These are phyloP conservation scores for Phytophthora tubulina DNA, from an alignment of 352 stramenopile genomes.

Conservation along the genomic window DNA sequence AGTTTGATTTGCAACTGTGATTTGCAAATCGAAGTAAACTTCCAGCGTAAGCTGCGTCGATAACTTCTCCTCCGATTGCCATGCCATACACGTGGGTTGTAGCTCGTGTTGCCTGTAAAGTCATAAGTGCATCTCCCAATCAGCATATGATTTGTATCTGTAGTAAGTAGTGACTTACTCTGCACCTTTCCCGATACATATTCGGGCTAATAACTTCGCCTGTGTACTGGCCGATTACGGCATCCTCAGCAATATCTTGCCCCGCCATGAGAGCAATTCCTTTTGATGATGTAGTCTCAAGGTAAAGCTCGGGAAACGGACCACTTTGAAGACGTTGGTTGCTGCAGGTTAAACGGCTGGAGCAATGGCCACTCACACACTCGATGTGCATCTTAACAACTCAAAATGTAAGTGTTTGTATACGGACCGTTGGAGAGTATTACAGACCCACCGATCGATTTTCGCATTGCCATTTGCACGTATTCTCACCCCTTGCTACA, in stretches of 20 bases:
- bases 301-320: background rate
- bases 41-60: background rate
- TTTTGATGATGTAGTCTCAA: background rate
- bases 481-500: background rate
- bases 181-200: background rate
- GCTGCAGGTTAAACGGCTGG: background rate
- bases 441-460: background rate
- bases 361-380: background rate
- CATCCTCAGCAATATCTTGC: background rate
- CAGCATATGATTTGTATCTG: background rate
- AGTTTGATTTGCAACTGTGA: background rate
- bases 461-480: background rate
- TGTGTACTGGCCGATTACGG: background rate
- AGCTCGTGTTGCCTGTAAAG: background rate
- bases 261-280: conserved; percentile 1
- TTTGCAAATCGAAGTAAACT: background rate
- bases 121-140: background rate
- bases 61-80: background rate
- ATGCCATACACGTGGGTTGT: conserved; percentile 2
- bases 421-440: background rate
- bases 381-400: background rate
- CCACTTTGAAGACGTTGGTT: conserved; percentile 1
- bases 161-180: background rate
- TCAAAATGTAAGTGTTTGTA: background rate
- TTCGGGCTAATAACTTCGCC: background rate